phyloP scores from a whole-genome alignment of 1,139 yeast species.

The Kluyveromyces sp. region DNA sequence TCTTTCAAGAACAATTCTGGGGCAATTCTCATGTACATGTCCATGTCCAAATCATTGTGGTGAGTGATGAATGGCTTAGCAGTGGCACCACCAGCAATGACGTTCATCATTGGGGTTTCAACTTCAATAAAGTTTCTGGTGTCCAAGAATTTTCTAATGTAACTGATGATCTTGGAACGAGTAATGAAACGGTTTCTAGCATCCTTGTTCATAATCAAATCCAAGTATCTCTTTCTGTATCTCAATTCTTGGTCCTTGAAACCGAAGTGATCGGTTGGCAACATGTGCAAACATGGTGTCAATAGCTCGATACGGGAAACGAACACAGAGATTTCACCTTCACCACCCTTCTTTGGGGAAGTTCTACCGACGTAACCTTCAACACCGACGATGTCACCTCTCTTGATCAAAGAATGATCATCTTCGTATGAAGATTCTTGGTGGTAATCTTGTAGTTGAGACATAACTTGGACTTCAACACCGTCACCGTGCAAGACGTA shows the following conservation, averaged over 20 bases:
- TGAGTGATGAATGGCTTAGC: constrained; percentile 97
- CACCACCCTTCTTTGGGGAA: constrained; percentile 96
- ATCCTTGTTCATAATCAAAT: constrained; percentile 67
- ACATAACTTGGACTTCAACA: constrained; percentile 81
- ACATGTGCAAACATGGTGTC: constrained; percentile 96
- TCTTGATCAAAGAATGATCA: constrained; percentile 82
- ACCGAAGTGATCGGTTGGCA: constrained; percentile 96
- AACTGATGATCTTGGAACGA: constrained; percentile 84
- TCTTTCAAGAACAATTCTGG: constrained; percentile 96
- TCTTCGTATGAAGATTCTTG: constrained; percentile 57
- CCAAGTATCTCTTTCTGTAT: constrained; percentile 95
- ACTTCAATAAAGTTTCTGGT: constrained; percentile 84
- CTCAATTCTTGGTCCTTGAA: constrained; percentile 97
- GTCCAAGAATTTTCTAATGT: constrained; percentile 83
- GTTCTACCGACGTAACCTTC: constrained; percentile 97
- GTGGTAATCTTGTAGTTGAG: constrained; percentile 75
- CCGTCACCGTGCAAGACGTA: constrained; percentile 93
- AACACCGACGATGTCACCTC: constrained; percentile 97
- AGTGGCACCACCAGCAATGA: constrained; percentile 99
- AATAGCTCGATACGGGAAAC: constrained; percentile 72
- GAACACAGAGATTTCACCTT: constrained; percentile 91
- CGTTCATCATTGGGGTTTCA: constrained; percentile 98
- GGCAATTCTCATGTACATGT: constrained; percentile 96
- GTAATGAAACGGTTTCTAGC: constrained; percentile 72
- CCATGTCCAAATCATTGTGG: constrained; percentile 93